Evolutionary conservation across 805 yeast genomes (phyloP).

Genomic region (Ogataea wickerhamii): DNA sequence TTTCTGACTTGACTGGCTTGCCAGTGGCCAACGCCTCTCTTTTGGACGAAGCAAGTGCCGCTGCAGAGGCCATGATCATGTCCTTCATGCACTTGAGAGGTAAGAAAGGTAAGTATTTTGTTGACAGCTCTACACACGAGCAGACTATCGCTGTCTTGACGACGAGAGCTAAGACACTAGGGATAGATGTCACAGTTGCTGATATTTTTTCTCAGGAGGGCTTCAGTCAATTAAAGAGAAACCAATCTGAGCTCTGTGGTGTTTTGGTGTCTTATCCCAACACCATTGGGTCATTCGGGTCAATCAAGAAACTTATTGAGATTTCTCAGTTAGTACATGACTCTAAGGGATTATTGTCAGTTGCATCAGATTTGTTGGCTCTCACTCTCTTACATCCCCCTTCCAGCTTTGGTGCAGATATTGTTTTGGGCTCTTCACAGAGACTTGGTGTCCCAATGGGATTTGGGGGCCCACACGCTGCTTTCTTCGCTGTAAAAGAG

Average conservation of each 20-base stretch:
- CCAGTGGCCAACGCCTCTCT: conserved; percentile 94
- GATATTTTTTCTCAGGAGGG: conserved; percentile 48
- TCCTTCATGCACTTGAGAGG: conserved; percentile 64
- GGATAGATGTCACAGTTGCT: conserved; percentile 57
- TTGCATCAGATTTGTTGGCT: conserved; percentile 91
- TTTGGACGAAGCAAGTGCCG: conserved; percentile 95
- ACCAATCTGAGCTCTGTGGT: conserved; percentile 57
- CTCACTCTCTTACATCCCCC: conserved; percentile 85
- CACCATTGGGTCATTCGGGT: conserved; percentile 69
- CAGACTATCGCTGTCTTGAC: conserved; percentile 79
- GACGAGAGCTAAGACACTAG: conserved; percentile 75
- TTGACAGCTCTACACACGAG: conserved; percentile 74
- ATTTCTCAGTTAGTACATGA: conserved; percentile 66
- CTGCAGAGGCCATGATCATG: conserved; percentile 93
- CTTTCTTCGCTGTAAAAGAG: conserved; percentile 85
- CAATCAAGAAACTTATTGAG: conserved; percentile 44
- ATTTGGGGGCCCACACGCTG: conserved; percentile 99
- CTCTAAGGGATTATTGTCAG: conserved; percentile 71
- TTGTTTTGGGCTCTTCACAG: conserved; percentile 89
- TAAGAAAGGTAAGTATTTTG: conserved; percentile 64
- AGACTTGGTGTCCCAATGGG: conserved; percentile 98
- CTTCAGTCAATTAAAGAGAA: conserved; percentile 31
- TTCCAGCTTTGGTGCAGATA: conserved; percentile 81
- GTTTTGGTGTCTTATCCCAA: conserved; percentile 87
- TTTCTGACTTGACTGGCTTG: conserved; percentile 87